Evolutionary conservation across 2,329 filamentous ascomycete species (phyloP).

Genomic region (Cladorrhinum sp.): DNA sequence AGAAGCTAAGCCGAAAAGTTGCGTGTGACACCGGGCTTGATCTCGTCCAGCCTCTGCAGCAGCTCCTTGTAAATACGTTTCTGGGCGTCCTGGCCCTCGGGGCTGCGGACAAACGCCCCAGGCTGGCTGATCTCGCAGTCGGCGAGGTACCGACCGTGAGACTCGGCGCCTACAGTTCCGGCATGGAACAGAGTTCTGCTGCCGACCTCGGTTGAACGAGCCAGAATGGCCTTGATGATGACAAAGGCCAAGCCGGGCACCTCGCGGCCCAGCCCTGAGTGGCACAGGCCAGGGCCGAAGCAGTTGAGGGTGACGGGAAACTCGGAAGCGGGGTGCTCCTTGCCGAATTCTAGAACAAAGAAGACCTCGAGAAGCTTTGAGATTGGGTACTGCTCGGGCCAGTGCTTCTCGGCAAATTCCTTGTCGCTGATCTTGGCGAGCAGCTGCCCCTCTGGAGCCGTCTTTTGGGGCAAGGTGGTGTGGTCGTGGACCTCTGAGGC

Average conservation of each 20-base stretch:
- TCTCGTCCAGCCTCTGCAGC: background rate
- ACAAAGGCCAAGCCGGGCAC: background rate
- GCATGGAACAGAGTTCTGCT: conserved; percentile 4
- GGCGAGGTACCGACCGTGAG: conserved; percentile 4
- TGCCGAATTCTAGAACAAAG: background rate
- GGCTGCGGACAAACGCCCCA: background rate
- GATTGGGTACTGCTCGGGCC: background rate
- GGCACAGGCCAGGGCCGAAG: conserved; percentile 6
- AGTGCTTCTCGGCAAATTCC: too few species aligned
- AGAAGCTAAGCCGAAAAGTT: background rate
- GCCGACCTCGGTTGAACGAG: conserved; percentile 7
- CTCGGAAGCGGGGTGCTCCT: background rate
- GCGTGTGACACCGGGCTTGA: conserved; percentile 5
- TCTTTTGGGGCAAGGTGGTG: too few species aligned
- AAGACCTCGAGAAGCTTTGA: conserved; percentile 8
- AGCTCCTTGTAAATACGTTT: conserved; percentile 3
- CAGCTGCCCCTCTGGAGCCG: too few species aligned
- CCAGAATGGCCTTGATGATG: background rate
- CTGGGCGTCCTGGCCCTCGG: background rate
- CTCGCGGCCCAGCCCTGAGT: conserved; percentile 4
- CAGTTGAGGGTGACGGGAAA: conserved; percentile 5
- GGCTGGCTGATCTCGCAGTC: conserved; percentile 5
- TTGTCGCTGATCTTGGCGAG: too few species aligned
- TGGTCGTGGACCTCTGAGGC: too few species aligned
- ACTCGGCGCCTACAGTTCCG: background rate